Evolutionary conservation across 2,329 filamentous ascomycete species (phyloP).

Genomic region (Metarhizium sp.): DNA sequence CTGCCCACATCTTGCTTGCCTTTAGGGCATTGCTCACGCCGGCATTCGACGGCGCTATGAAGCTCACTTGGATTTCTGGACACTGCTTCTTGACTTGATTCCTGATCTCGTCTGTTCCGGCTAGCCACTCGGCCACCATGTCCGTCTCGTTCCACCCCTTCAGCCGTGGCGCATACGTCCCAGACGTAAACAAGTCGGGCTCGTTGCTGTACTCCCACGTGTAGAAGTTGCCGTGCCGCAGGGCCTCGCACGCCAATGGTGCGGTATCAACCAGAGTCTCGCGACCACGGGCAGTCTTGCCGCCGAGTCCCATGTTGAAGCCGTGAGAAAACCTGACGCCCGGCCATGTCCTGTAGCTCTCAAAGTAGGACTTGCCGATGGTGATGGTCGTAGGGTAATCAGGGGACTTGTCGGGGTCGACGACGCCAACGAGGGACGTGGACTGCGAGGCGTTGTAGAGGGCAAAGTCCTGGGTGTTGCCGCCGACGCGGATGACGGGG

Average conservation of each 20-base stretch:
- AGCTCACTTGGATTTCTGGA: slow-evolving; percentile 34
- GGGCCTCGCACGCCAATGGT: slow-evolving; percentile 45
- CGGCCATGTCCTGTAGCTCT: slow-evolving; percentile 50
- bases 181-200: slow-evolving; percentile 43
- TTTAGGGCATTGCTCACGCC: slow-evolving; percentile 44
- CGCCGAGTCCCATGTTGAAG: slow-evolving; percentile 47
- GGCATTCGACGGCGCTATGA: slow-evolving; percentile 45
- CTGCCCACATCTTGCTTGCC: slow-evolving; percentile 38
- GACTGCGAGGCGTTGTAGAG: slow-evolving; percentile 46
- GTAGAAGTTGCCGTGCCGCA: slow-evolving; percentile 39
- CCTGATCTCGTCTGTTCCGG: slow-evolving; percentile 41
- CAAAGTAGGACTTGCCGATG: slow-evolving; percentile 54
- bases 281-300: slow-evolving; percentile 40
- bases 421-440: slow-evolving; percentile 41
- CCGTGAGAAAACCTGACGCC: slow-evolving; percentile 49
- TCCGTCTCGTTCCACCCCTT: slow-evolving; percentile 41
- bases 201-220: slow-evolving; percentile 48
- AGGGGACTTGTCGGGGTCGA: slow-evolving; percentile 36
- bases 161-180: slow-evolving; percentile 42
- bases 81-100: slow-evolving; percentile 35
- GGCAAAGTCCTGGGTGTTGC: slow-evolving; percentile 59
- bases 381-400: slow-evolving; percentile 53
- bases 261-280: slow-evolving; percentile 44
- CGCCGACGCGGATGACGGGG: slow-evolving; percentile 53
- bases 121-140: slow-evolving; percentile 49